Percentiles rank a stretch among this genome's conserved stretches.
Evolutionary conservation across 495 filamentous ascomycete species (phyloP).

Genomic region (Hamigera avellanea): DNA sequence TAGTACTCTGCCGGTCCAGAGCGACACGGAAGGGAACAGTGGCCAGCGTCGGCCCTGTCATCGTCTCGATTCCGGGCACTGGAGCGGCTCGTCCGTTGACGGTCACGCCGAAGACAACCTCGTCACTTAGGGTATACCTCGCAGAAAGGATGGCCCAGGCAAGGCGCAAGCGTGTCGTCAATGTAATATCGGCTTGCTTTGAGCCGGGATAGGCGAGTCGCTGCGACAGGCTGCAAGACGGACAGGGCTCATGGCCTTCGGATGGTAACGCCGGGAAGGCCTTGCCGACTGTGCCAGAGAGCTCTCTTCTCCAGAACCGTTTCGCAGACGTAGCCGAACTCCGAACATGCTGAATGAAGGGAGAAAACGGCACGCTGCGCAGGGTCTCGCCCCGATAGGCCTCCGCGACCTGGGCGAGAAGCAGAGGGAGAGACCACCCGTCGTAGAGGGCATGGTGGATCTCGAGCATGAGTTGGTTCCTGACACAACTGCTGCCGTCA

Average conservation of each 20-base stretch:
- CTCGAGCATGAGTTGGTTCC: too few species aligned
- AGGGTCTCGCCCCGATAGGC: conserved; percentile 15
- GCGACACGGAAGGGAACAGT: conserved; percentile 37
- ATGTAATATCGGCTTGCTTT: conserved; percentile 7
- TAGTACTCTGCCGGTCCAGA: conserved; percentile 8
- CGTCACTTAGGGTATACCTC: conserved; percentile 12
- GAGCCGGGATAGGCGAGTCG: too few species aligned
- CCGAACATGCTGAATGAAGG: conserved; percentile 15
- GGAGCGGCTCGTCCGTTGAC: conserved; percentile 21
- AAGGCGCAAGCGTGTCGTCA: conserved; percentile 12
- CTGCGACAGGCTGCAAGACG: background rate
- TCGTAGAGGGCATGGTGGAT: conserved; percentile 50
- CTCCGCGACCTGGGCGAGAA: conserved; percentile 8
- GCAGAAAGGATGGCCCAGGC: conserved; percentile 26
- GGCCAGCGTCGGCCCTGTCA: conserved; percentile 27
- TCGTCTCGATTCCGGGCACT: conserved; percentile 16
- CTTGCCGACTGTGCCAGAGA: conserved; percentile 24
- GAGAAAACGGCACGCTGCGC: conserved; percentile 3
- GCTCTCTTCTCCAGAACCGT: conserved; percentile 19
- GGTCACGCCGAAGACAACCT: conserved; percentile 22
- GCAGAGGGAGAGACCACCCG: conserved; percentile 37
- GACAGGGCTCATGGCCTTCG: conserved; percentile 25
- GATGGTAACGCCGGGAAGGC: conserved; percentile 37
- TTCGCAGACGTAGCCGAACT: conserved; percentile 4
- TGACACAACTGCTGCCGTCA: too few species aligned